Evolutionary conservation across 768 basidiomycete genomes (phyloP).

Genomic region (Strobilomyces dryophilus): DNA sequence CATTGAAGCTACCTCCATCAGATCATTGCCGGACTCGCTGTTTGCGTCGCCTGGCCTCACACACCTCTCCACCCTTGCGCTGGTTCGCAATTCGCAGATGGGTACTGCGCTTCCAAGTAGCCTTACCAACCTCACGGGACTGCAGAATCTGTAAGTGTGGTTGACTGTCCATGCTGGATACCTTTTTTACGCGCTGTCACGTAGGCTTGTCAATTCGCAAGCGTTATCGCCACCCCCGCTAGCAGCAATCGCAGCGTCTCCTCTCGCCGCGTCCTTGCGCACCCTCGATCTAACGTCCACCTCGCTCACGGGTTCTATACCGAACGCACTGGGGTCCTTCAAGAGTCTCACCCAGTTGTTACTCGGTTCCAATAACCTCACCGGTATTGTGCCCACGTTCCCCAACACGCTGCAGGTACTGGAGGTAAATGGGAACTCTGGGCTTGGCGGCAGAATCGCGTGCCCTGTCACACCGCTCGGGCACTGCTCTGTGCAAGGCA

Average conservation of each 20-base stretch:
- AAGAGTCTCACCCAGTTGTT: conserved; percentile 35
- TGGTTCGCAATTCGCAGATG: conserved; percentile 41
- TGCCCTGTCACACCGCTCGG: conserved; percentile 13
- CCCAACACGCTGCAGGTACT: conserved; percentile 34
- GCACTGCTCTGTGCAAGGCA: conserved; percentile 23
- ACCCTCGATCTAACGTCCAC: conserved; percentile 39
- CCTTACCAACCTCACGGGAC: conserved; percentile 25
- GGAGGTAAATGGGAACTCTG: conserved; percentile 34
- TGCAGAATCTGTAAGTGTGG: conserved; percentile 38
- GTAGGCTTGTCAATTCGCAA: conserved; percentile 37
- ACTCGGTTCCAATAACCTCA: conserved; percentile 37
- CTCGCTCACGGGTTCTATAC: conserved; percentile 37
- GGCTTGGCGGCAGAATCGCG: conserved; percentile 28
- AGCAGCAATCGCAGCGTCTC: conserved; percentile 28
- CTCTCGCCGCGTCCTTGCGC: conserved; percentile 30
- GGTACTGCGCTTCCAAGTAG: conserved; percentile 35
- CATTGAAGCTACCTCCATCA: conserved; percentile 39
- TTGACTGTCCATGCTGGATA: not conserved
- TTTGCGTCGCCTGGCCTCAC: conserved; percentile 32
- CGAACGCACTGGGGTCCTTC: conserved; percentile 31
- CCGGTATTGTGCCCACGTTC: conserved; percentile 33
- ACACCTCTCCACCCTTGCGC: conserved; percentile 32
- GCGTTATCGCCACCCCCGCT: conserved; percentile 31
- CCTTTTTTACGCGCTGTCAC: not conserved
- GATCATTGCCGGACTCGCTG: conserved; percentile 30